Conservation (phyloP, 1,284 basidiomycete species). For the Ceratobasidium theobromae region DNA sequence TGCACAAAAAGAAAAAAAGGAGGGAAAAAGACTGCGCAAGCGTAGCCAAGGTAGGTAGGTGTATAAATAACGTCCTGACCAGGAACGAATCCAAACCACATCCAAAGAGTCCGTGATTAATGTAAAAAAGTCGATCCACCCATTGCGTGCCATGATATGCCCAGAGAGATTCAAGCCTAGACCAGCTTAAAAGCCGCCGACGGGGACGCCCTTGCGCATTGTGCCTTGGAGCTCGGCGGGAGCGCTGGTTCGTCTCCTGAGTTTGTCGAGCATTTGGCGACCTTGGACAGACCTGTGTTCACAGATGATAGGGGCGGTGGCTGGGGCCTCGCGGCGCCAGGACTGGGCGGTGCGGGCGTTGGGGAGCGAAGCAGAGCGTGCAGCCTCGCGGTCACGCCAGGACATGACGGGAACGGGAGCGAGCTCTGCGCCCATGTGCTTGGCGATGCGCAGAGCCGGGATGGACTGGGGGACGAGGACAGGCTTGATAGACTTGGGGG, state of each 20-base stretch:
- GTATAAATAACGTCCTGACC: not conserved
- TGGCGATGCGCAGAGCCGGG: conserved; percentile 24
- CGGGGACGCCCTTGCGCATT: conserved; percentile 13
- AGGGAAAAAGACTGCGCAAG: not conserved
- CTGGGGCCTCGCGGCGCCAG: not conserved
- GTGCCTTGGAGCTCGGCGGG: conserved; percentile 31
- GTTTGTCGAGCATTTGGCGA: conserved; percentile 35
- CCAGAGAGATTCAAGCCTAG: too few species aligned
- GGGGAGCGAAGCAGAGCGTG: not conserved
- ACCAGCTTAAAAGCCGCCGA: conserved; percentile 11
- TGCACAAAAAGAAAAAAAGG: not conserved
- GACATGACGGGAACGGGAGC: conserved; percentile 27
- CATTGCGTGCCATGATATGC: too few species aligned
- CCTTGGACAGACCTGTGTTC: conserved; percentile 32
- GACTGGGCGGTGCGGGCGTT: not conserved
- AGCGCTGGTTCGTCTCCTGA: conserved; percentile 34
- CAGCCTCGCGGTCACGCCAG: conserved; percentile 16
- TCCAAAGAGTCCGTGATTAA: not conserved
- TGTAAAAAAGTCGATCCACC: not conserved
- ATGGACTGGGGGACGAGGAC: conserved; percentile 28
- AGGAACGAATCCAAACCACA: not conserved
- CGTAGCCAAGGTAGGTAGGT: not conserved
- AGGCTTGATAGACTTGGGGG: conserved; percentile 12
- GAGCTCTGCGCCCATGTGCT: not conserved
- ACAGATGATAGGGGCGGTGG: conserved; percentile 15